These are phyloP conservation scores for Citrullus amarus DNA, from an alignment of 306 rosid species.

Conservation along the genomic window DNA sequence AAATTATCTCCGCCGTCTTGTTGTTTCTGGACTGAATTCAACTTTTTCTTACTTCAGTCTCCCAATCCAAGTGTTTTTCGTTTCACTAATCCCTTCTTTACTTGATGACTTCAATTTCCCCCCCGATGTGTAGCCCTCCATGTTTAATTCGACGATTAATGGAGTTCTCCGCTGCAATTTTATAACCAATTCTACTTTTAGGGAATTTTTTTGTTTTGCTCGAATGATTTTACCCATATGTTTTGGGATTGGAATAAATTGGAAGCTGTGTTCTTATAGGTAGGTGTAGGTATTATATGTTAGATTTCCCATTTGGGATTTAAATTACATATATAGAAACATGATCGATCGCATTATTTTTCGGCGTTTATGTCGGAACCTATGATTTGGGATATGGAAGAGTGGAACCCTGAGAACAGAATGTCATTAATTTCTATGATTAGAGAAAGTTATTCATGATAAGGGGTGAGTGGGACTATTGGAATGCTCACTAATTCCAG, in stretches of 20 bases:
- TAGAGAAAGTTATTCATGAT: neutral
- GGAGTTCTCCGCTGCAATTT: neutral
- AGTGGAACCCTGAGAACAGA: neutral
- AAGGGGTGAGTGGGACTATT: neutral
- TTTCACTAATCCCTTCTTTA: neutral
- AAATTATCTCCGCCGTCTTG: neutral
- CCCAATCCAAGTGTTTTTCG: no score
- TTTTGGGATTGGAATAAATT: neutral
- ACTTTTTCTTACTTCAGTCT: neutral
- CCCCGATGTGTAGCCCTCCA: neutral
- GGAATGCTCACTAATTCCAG: neutral
- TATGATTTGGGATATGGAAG: neutral
- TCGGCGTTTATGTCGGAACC: neutral
- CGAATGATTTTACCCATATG: neutral
- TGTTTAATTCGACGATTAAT: neutral
- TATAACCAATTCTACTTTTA: neutral
- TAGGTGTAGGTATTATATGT: neutral
- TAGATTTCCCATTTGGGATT: neutral
- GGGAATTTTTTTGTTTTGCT: neutral
- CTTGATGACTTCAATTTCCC: neutral
- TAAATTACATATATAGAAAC: neutral
- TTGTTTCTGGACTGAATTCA: conserved; percentile 1
- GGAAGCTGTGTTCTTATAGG: neutral
- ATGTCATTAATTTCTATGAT: neutral
- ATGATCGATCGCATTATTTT: neutral